These are phyloP conservation scores for Globisporangium polare DNA, from an alignment of 352 stramenopile species.

Conservation along the genomic window DNA sequence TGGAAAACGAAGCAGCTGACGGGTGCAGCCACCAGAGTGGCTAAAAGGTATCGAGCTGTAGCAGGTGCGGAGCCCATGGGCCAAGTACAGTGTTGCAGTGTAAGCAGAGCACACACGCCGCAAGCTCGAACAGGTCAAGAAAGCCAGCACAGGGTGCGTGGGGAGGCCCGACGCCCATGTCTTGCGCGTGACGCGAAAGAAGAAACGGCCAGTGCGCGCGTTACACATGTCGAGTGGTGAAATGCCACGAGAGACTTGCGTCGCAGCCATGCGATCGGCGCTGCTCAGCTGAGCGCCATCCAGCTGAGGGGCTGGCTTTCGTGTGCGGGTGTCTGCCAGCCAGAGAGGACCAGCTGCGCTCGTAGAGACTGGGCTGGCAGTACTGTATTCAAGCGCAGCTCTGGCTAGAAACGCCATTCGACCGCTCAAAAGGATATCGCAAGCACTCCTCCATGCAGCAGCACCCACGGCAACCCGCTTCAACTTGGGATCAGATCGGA, in stretches of 20 bases:
- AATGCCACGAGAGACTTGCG: background rate
- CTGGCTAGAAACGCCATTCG: background rate
- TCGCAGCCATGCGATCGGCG: background rate
- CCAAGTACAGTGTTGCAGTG: too few relatives aligned
- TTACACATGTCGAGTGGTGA: background rate
- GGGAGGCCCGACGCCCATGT: too few relatives aligned
- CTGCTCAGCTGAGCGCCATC: background rate
- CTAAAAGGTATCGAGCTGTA: background rate
- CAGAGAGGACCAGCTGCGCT: background rate
- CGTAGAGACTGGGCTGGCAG: background rate
- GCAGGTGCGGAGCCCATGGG: background rate
- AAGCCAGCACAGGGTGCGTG: too few relatives aligned
- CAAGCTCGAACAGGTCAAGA: background rate
- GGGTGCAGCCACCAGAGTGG: background rate
- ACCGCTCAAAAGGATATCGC: background rate
- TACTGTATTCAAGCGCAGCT: background rate
- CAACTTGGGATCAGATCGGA: background rate
- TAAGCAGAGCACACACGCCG: background rate
- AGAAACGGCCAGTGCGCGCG: background rate
- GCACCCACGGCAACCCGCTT: background rate
- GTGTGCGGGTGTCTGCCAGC: background rate
- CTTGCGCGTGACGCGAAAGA: background rate
- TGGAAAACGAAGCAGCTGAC: background rate
- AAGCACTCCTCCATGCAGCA: too few relatives aligned
- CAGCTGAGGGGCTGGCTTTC: background rate